Evolutionary conservation across 2,329 filamentous ascomycete genomes (phyloP), one percentile per base, ranked within the genome.

Genomic region (Ceratocystis harringtonii): DNA sequence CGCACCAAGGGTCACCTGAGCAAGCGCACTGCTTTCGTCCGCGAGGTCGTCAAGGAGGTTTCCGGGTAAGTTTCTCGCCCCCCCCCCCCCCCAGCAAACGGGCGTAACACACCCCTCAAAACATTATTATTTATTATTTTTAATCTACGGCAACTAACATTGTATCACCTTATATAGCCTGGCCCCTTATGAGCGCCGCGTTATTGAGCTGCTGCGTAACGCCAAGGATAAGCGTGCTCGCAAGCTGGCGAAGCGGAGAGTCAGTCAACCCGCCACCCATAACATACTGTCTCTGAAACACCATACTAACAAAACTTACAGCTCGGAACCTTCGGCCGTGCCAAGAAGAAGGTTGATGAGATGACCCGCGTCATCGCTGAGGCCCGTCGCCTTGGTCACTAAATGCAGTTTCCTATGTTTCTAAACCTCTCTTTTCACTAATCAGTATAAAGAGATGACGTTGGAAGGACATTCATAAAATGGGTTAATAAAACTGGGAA

Each of bases 301-400:
- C 15, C 43, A 44, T 19, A 68, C 73, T 74, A 68, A 74, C 70
- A 66, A 30, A 2, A 66, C 36, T 36, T 66, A 67, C 70, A 94
- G 88, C 92, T 99, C 83, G 94, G 94, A 78, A 97, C 94, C 74
- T 97, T 97, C 80, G 89, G 90, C 76, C 92, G 94, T 79, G 92
- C 92, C 76, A 99, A 99, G 92, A 87, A 85, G 78, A 99, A 99
- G 92, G 94, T 99, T 73, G 94, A 99, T 78, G 92, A 97, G 83
- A 90, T 99, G 82, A 90, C 91, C 82, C 86, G 90, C 75, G 89
- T 99, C 80, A 99, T 99, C 77, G 90, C 92, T 75, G 94, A 97
- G 84, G 87, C 92, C 77, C 92, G 92, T 80, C 79, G 81, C 73
- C 76, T 78, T 70, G 79, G 74, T 72, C 82, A 84, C 79, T 84